Evolutionary conservation across 2,329 filamentous ascomycete genomes (phyloP).

Genomic region (Epicoccum sorghinum): DNA sequence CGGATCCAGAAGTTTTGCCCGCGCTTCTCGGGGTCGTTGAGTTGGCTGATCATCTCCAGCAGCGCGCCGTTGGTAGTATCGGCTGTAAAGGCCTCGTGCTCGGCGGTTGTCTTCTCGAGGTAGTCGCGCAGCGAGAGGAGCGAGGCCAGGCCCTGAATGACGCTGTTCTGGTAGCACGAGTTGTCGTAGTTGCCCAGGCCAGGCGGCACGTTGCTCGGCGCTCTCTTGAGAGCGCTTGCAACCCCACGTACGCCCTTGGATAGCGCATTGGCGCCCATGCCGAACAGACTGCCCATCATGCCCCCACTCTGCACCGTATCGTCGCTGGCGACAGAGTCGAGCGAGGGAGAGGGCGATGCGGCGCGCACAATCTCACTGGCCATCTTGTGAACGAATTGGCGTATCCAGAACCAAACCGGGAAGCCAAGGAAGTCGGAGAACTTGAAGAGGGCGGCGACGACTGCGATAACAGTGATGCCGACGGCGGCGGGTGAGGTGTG

Average conservation of each 20-base stretch:
- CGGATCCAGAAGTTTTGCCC: conserved; percentile 84
- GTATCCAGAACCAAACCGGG: conserved; percentile 56
- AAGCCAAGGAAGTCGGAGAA: conserved; percentile 37
- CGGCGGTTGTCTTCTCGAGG: conserved; percentile 51
- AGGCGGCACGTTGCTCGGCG: conserved; percentile 46
- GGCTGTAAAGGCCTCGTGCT: conserved; percentile 45
- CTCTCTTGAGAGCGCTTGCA: conserved; percentile 41
- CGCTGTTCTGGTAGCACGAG: conserved; percentile 97
- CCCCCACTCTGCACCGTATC: conserved; percentile 31
- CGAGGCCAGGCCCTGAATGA: conserved; percentile 80
- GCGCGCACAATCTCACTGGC: conserved; percentile 15
- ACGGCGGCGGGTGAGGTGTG: conserved; percentile 22
- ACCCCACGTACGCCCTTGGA: conserved; percentile 43
- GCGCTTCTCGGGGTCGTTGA: conserved; percentile 73
- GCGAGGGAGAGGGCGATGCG: conserved; percentile 9
- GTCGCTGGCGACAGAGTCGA: conserved; percentile 26
- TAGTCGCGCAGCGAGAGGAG: conserved; percentile 73
- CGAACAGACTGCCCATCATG: conserved; percentile 43
- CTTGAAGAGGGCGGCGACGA: conserved; percentile 38
- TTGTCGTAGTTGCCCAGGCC: conserved; percentile 93
- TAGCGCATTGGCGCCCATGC: conserved; percentile 47
- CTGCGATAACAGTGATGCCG: conserved; percentile 28
- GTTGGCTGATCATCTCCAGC: conserved; percentile 68
- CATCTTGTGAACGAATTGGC: conserved; percentile 51
- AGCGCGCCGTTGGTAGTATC: conserved; percentile 62